These are phyloP conservation scores for Mycena olivaceomarginata DNA, from an alignment of 768 basidiomycete species.

Conservation along the genomic window DNA sequence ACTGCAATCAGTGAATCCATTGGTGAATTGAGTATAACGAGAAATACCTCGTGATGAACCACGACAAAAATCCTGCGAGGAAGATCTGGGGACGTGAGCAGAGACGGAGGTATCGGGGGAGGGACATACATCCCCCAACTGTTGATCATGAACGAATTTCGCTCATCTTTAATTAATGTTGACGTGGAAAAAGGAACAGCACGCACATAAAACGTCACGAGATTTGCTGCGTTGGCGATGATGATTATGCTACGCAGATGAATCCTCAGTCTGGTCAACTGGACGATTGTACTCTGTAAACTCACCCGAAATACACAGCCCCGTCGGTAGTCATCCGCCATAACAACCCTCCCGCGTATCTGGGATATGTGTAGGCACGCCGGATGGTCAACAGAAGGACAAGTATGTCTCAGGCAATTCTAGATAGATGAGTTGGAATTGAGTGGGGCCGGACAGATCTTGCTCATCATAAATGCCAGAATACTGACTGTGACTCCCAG, in stretches of 20 bases:
- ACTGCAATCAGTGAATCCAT: slow-evolving; percentile 4
- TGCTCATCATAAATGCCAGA: background rate
- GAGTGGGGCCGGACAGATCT: slow-evolving; percentile 1
- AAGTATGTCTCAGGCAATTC: slow-evolving; percentile 3
- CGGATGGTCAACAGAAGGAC: slow-evolving; percentile 24
- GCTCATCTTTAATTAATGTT: background rate
- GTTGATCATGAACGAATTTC: slow-evolving; percentile 8
- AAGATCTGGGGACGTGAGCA: slow-evolving; percentile 7
- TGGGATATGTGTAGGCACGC: slow-evolving; percentile 1
- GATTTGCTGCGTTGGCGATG: slow-evolving; percentile 17
- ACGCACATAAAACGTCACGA: slow-evolving; percentile 20
- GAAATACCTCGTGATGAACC: slow-evolving; percentile 22
- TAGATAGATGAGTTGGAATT: slow-evolving; percentile 2
- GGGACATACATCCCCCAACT: slow-evolving; percentile 24
- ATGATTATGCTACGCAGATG: slow-evolving; percentile 16
- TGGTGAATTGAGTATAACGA: slow-evolving; percentile 6
- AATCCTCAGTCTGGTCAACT: background rate
- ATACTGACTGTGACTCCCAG: slow-evolving; percentile 3
- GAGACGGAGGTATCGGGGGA: background rate
- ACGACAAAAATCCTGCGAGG: slow-evolving; percentile 16
- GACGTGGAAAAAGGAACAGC: slow-evolving; percentile 5
- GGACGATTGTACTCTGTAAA: background rate
- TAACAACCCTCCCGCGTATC: background rate
- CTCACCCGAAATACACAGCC: slow-evolving; percentile 12
- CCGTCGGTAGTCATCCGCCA: background rate